Percentiles rank a stretch among this genome's conserved stretches.
phyloP scores from a whole-genome alignment of 371 early-diverging fungal species.

The Coemansia sp. region DNA sequence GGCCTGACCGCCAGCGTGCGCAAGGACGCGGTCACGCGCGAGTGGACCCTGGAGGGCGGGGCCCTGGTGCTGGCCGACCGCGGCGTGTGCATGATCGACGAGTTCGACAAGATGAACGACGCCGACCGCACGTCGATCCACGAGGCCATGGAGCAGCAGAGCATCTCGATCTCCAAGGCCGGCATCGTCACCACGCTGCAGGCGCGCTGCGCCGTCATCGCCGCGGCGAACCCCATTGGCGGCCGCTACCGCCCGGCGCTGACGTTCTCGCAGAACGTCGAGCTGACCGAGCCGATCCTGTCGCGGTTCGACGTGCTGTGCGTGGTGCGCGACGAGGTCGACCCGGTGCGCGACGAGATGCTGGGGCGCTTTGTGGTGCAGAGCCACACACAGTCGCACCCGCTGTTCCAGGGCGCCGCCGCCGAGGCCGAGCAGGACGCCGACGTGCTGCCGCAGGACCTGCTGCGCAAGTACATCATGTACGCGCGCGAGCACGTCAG shows the following conservation, averaged over 20 bases:
- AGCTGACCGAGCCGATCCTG: conserved; percentile 98
- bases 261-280: conserved; percentile 96
- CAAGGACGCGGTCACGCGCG: conserved; percentile 98
- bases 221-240: conserved; percentile 97
- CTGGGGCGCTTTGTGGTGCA: conserved; percentile 87
- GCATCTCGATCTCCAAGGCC: conserved; percentile 98
- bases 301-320: conserved; percentile 99
- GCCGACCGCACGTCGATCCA: conserved; percentile 99
- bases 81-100: conserved; percentile 99
- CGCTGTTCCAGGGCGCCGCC: conserved; percentile 84
- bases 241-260: conserved; percentile 95
- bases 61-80: conserved; percentile 99
- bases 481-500: conserved; percentile 89
- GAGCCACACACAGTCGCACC: conserved; percentile 81
- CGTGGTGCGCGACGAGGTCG: conserved; percentile 93
- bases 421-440: conserved; percentile 89
- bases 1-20: conserved; percentile 99
- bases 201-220: conserved; percentile 97
- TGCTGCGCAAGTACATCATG: conserved; percentile 96
- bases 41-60: conserved; percentile 99
- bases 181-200: conserved; percentile 99
- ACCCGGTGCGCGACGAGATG: conserved; percentile 65
- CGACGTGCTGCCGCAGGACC: conserved; percentile 76
- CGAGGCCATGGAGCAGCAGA: conserved; percentile 99
- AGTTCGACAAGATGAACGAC: conserved; percentile 99